Base-by-base conservation (phyloP, 225 moss, liverwort and hornwort species). In the Climacium dendroides region DNA sequence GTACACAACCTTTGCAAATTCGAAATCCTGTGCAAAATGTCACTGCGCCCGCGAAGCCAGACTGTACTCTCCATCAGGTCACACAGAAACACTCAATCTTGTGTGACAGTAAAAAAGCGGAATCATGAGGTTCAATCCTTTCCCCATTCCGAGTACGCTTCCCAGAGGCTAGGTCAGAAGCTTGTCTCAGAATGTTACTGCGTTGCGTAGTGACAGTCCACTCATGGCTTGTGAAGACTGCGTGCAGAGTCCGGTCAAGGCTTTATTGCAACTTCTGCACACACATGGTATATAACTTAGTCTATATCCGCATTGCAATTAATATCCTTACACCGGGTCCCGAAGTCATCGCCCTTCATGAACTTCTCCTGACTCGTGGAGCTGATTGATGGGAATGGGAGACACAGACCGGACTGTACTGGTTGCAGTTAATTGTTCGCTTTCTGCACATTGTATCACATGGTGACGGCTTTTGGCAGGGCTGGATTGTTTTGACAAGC, bases 321-420 rank as follows among this genome's bases (percentile, higher is more conserved):
- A 87, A 69, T 74, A 70, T 59, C 63, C 78, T 73, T 79, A 50
- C 86, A 79, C 64, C 24, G 54, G 35, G 70, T 37, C 37, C n/a
- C 15, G 11, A 79, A 87, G 74, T 90, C 90, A 79, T 80, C 60
- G 58, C 62, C 17, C 52, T 81, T 82, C 84, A 84, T 84, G 84
- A 87, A 73, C 26, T 62, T 50, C 78, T 39, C 58, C 83, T 87
- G 87, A 84, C 87, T 35, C 63, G 24, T 18, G 52, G 86, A 82
- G 78, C 83, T 69, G 87, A 80, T 80, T 80, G 80, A 88, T 65
- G 79, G 64, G 90, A 90, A 85, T 58, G 85, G 71, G 81, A 83
- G 83, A 28, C 34, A 28, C 85, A 91, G 66, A 65, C 57, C 34
- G 39, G 37, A 25, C 76, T 53, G 88, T 85, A n/a, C 67, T 75